A percentile compares a stretch with the other conserved stretches of the same genome.
Conservation (phyloP, 2,329 filamentous ascomycete species). For the Dryadomyces quercivorus region DNA sequence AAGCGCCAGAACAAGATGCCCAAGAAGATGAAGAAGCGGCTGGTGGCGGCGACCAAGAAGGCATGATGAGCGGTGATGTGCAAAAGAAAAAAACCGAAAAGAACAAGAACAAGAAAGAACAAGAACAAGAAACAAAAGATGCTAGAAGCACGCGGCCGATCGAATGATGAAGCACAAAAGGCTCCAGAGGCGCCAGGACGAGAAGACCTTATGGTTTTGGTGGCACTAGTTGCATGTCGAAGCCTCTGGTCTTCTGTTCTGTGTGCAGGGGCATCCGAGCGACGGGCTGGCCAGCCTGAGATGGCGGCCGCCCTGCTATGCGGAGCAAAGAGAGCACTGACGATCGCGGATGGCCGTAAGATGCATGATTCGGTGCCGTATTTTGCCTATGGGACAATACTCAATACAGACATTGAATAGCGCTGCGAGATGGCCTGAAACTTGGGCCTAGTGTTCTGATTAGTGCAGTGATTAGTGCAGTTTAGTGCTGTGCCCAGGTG, state of each 20-base stretch:
- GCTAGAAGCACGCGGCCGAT: not conserved
- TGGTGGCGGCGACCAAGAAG: constrained; percentile 52
- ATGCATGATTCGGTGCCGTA: not conserved
- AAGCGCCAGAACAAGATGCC: constrained; percentile 93
- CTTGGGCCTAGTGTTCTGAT: too few species aligned
- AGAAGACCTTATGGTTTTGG: not conserved
- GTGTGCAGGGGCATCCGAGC: not conserved
- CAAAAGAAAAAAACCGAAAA: not conserved
- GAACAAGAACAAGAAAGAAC: not conserved
- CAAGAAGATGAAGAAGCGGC: constrained; percentile 87
- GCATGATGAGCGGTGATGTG: constrained; percentile 16
- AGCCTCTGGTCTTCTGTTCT: not conserved
- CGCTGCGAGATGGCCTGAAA: too few species aligned
- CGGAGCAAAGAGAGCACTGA: constrained; percentile 53
- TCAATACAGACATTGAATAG: too few species aligned
- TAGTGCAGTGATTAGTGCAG: too few species aligned
- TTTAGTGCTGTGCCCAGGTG: too few species aligned
- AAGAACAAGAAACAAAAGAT: not conserved
- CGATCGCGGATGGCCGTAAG: constrained; percentile 17
- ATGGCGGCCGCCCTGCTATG: not conserved
- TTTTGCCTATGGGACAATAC: too few species aligned
- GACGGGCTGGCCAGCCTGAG: not conserved
- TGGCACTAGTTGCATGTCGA: not conserved
- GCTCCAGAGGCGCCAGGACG: constrained; percentile 4
- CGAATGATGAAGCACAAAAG: constrained; percentile 11